Evolutionary conservation across 106 monocot species (phyloP), one percentile per base, ranked within the genome.

Genomic region (Alisma plantagoaquatica): DNA sequence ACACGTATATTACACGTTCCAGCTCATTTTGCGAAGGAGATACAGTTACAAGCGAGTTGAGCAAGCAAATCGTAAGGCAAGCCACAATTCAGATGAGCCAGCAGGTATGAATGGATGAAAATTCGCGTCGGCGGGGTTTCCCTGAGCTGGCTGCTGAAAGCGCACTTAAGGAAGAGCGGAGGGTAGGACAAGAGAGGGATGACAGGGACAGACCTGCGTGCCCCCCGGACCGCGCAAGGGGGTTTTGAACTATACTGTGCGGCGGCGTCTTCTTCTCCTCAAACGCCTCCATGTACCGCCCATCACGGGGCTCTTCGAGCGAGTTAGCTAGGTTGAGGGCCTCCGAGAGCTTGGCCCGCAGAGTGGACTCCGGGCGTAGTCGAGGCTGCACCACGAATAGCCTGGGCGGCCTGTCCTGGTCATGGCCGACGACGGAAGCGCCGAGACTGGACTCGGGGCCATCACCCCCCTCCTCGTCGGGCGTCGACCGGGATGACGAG

Each of bases 251-350:
- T 46, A 96, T 65, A 35, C 80, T 38, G 59, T 89, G 81, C 2
- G 77, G 77, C 29, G 78, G 89, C n/a, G 47, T 24, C 49, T 65
- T 29, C 73, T 84, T 82, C 9, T 67, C 59, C 4, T 29, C 54
- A 33, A 66, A 67, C n/a, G 81, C 76, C 42, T 56, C 57, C 3
- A 24, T 53, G 29, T 61, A 73, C 56, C 72, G 57, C 6, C 81
- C 84, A 15, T 89, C 84, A 33, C 96, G 65, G 33, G 61, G 69
- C 77, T 89, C 75, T 62, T 89, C 96, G 2, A 96, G 76, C 11
- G 96, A 96, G 53, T 76, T 89, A 16, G 89, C 81, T 23, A 98
- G 88, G 63, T 90, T 96, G 44, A 96, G 81, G 9, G 89, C 96
- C 71, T 96, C 89, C 7, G 75, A 67, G 61, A 89, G 84, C 76